phyloP scores from a whole-genome alignment of 164 flowering plant species.

The Stephania yunnanensis region DNA sequence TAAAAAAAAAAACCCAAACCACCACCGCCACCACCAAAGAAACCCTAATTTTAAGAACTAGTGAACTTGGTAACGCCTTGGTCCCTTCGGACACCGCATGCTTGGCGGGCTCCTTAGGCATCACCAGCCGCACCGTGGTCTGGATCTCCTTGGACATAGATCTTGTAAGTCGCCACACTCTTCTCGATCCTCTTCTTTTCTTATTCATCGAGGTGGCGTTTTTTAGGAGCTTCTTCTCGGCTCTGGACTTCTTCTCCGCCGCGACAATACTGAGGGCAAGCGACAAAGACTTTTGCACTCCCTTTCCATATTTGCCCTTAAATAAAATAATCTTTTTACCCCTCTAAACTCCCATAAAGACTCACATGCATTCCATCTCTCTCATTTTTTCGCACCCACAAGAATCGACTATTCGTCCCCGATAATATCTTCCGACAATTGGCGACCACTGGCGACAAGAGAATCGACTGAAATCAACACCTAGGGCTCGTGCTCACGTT shows the following conservation, averaged over 20 bases:
- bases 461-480: too few relatives aligned
- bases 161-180: constrained; percentile 14
- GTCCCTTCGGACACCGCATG: constrained; percentile 18
- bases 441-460: too few relatives aligned
- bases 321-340: too few relatives aligned
- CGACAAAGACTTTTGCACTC: too few relatives aligned
- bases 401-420: too few relatives aligned
- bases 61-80: constrained; percentile 17
- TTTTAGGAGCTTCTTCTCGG: constrained; percentile 15
- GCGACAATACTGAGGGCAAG: too few relatives aligned
- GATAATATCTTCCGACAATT: too few relatives aligned
- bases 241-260: constrained; percentile 16
- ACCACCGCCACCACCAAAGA: background rate
- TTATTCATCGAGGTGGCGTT: constrained; percentile 3
- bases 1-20: background rate
- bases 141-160: constrained; percentile 17
- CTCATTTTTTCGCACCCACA: too few relatives aligned
- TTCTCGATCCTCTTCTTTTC: constrained; percentile 16
- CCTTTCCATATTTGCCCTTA: too few relatives aligned
- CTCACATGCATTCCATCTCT: too few relatives aligned
- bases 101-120: constrained; percentile 14
- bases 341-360: too few relatives aligned
- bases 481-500: too few relatives aligned
- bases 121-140: constrained; percentile 14
- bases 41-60: constrained; percentile 3